phyloP scores from a whole-genome alignment of 75 land plant species.

The Pseudotsuga menziesii region DNA sequence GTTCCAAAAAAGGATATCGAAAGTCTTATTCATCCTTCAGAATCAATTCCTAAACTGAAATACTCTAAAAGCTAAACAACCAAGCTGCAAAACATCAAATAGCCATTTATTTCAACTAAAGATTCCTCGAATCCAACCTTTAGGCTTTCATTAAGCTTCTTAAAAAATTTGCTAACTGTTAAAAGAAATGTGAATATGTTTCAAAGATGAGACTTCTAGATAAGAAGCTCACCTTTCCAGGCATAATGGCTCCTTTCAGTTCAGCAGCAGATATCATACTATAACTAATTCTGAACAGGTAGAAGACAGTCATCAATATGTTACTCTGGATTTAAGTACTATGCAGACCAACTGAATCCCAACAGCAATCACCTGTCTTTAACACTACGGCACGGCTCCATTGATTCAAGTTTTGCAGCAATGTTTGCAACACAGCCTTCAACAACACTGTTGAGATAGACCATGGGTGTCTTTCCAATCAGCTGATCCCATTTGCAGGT shows the following conservation, averaged over 20 bases:
- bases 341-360: neutral
- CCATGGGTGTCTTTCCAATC: slow-evolving; percentile 77
- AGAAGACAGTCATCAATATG: neutral
- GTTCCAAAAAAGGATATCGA: neutral
- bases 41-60: neutral
- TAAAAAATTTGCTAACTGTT: neutral
- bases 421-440: slow-evolving; percentile 72
- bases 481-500: slow-evolving; percentile 23
- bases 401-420: slow-evolving; percentile 86
- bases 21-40: neutral
- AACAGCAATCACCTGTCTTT: slow-evolving; percentile 64
- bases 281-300: slow-evolving; percentile 17
- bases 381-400: slow-evolving; percentile 88
- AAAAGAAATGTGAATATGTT: neutral
- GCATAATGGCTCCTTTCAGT: slow-evolving; percentile 46
- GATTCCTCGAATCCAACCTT: neutral
- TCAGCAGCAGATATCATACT: slow-evolving; percentile 75
- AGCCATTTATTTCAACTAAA: slow-evolving; percentile 2
- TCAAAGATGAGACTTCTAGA: neutral
- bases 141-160: neutral
- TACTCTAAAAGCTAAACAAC: neutral
- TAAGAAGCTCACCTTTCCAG: slow-evolving; percentile 47
- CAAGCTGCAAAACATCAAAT: neutral
- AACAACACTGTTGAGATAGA: slow-evolving; percentile 72
- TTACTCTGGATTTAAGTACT: neutral